phyloP scores from a whole-genome alignment of 768 basidiomycete species.

The Tricholoma furcatifolium region DNA sequence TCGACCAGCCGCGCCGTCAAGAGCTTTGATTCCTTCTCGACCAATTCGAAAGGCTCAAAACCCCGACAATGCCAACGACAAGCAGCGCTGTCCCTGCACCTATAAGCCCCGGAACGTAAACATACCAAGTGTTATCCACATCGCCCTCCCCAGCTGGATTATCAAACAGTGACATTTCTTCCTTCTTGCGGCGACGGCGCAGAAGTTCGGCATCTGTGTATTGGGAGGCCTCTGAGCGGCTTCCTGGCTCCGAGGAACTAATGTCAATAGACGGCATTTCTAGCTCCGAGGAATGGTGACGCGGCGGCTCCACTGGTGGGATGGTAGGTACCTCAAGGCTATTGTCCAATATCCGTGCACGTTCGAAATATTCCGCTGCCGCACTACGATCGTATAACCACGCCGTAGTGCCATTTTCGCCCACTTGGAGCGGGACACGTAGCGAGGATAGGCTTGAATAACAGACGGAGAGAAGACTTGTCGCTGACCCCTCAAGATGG shows the following conservation, averaged over 20 bases:
- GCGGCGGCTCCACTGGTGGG: conserved; percentile 39
- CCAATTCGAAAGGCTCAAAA: conserved; percentile 70
- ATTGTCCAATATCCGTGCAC: conserved; percentile 59
- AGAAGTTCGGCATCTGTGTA: conserved; percentile 37
- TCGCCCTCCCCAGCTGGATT: conserved; percentile 51
- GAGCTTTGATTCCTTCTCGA: conserved; percentile 68
- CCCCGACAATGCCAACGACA: conserved; percentile 76
- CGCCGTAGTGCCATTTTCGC: conserved; percentile 61
- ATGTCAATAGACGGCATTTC: conserved; percentile 72
- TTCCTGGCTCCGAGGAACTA: conserved; percentile 33
- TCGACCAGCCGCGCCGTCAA: conserved; percentile 21
- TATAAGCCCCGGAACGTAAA: conserved; percentile 75
- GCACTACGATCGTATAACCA: conserved; percentile 76
- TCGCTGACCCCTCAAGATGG: conserved; percentile 78
- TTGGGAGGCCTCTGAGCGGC: conserved; percentile 33
- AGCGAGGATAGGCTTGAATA: conserved; percentile 78
- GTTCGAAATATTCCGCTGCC: conserved; percentile 71
- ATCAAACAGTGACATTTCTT: conserved; percentile 46
- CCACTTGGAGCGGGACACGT: conserved; percentile 56
- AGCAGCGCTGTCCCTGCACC: conserved; percentile 84
- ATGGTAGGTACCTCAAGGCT: conserved; percentile 69
- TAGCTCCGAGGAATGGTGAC: conserved; percentile 38
- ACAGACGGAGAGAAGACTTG: conserved; percentile 67
- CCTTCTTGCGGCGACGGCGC: conserved; percentile 55
- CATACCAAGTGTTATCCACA: conserved; percentile 74